Conservation (phyloP, 2,329 filamentous ascomycete genomes). For the Cercospora zeae-maydis region DNA sequence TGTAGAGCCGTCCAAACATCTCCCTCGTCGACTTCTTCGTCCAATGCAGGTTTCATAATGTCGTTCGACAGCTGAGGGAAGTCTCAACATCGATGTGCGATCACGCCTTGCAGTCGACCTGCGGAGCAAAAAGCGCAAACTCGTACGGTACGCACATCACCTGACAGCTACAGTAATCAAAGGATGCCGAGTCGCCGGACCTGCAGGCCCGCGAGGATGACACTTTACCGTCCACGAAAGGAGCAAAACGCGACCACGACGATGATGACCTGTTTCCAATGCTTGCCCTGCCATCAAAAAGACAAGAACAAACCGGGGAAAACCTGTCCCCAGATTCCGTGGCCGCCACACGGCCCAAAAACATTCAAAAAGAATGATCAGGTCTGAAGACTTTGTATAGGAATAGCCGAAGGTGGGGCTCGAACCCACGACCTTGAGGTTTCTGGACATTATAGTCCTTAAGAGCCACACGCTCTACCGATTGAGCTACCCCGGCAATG, state of each 20-base stretch:
- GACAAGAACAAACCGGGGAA: no score
- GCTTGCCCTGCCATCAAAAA: no score
- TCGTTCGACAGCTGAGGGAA: neutral
- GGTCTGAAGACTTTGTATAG: slow-evolving; percentile 15
- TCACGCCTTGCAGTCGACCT: neutral
- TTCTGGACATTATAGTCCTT: slow-evolving; percentile 6
- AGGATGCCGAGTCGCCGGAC: neutral
- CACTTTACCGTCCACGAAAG: neutral
- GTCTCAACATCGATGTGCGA: neutral
- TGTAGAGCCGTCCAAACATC: slow-evolving; percentile 24
- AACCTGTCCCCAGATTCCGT: no score
- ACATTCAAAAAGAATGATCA: neutral
- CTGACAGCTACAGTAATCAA: neutral
- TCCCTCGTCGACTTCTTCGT: slow-evolving; percentile 19
- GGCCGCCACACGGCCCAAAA: neutral
- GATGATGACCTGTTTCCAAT: neutral
- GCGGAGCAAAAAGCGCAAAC: neutral
- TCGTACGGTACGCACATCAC: neutral
- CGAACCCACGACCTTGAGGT: slow-evolving; percentile 30
- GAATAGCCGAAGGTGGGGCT: slow-evolving; percentile 30
- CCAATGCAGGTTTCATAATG: neutral
- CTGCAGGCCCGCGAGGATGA: neutral
- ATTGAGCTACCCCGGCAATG: slow-evolving; percentile 50
- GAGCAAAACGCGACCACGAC: neutral
- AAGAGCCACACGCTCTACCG: slow-evolving; percentile 45